A percentile compares a stretch with the other conserved stretches of the same genome.
Evolutionary conservation across 345 rosid species (phyloP).

Genomic region (Combretum micranthum): DNA sequence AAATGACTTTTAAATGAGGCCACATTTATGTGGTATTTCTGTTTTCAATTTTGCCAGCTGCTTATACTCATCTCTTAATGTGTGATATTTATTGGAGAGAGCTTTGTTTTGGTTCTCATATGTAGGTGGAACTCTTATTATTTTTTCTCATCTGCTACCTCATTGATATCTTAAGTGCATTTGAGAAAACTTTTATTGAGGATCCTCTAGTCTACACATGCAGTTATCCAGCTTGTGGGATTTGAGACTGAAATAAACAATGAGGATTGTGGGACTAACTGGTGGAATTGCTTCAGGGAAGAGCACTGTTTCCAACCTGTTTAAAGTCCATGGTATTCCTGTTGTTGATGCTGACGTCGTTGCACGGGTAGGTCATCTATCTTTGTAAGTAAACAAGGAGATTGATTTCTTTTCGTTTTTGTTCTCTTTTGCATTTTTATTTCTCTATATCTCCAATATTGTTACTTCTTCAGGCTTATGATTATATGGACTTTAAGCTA

Average conservation of each 20-base stretch:
- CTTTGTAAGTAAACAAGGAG: background rate
- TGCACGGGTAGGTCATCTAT: constrained; percentile 48
- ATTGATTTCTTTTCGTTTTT: background rate
- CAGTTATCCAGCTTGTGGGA: too few species aligned
- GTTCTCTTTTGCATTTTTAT: background rate
- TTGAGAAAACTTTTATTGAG: too few species aligned
- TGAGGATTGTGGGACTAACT: constrained; percentile 81
- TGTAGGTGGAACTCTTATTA: too few species aligned
- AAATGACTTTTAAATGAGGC: too few species aligned
- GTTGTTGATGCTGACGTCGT: constrained; percentile 77
- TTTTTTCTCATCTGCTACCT: too few species aligned
- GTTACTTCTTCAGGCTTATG: background rate
- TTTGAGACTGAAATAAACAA: constrained; percentile 10
- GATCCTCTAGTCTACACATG: too few species aligned
- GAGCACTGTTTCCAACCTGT: constrained; percentile 78
- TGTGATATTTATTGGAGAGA: too few species aligned
- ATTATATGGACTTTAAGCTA: background rate
- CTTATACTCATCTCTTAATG: too few species aligned
- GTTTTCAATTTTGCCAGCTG: too few species aligned
- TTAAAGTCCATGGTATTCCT: constrained; percentile 61
- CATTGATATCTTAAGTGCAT: too few species aligned
- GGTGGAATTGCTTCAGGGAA: constrained; percentile 95
- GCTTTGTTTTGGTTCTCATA: too few species aligned
- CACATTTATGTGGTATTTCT: too few species aligned
- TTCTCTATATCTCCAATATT: background rate